Base-by-base conservation (phyloP, 1,284 basidiomycete genomes). In the Tylopilus sp. region DNA sequence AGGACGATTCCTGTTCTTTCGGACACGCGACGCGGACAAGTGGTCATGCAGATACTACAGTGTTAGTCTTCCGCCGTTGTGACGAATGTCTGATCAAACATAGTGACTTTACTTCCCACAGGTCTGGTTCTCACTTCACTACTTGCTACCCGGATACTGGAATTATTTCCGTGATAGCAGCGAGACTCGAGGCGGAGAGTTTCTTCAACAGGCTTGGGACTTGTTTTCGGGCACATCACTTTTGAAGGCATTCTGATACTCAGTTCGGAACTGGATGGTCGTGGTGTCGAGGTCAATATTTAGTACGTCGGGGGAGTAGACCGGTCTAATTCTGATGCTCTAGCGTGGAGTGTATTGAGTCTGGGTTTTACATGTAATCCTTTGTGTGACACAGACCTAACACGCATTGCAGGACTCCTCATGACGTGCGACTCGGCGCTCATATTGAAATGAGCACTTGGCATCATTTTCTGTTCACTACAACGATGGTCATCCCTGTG, bases 91-190 rank as follows among this genome's bases (percentile, higher is more conserved):
- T n/a, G n/a, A n/a, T n/a, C n/a, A n/a, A n/a, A n/a, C n/a, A n/a
- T n/a, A n/a, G n/a, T n/a, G n/a, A n/a, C n/a, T n/a, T n/a, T n/a
- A n/a, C n/a, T n/a, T n/a, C n/a, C n/a, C n/a, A 33, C 4, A 66
- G 64, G 2, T 69, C 16, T 66, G 67, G 67, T 62, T 66, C 41
- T 59, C 62, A 13, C 35, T 66, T 9, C 64, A 66, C 4, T 55
- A 69, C 35, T n/a, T 69, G 28, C 46, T 66, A 8, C 64, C 64
- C 0, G 64, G 59, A 0, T 69, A 66, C 47, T 69, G 66, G 64
- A 55, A 65, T 39, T 65, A 56, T 31, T 56, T 65, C 46, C 63
- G 67, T 28, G 56, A 43, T 12, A 42, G 42, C 18, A 43, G 36
- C 25, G 34, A 49, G 6, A 6, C 30, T 1, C 46, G 52, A 18